Percentiles rank a stretch among this genome's conserved stretches.
phyloP scores from a whole-genome alignment of 164 flowering plant genomes.

The Berberis thunbergii region DNA sequence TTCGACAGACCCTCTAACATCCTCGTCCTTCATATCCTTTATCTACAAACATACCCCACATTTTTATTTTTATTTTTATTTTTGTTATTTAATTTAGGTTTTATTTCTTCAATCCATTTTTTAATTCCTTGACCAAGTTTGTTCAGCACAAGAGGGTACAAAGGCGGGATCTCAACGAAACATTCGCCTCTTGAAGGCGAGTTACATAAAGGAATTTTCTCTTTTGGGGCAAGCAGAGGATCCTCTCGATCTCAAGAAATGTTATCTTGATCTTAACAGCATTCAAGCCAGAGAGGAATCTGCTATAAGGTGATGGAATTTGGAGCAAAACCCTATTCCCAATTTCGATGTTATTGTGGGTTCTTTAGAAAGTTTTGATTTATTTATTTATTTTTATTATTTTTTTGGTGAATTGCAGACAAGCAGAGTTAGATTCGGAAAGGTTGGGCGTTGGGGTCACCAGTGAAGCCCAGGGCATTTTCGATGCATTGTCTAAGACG shows the following conservation, averaged over 20 bases:
- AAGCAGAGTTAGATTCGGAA: slow-evolving; percentile 87
- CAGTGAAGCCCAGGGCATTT: slow-evolving; percentile 36
- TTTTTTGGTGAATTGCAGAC: slow-evolving; percentile 37
- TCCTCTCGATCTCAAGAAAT: slow-evolving; percentile 59
- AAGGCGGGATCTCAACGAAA: slow-evolving; percentile 46
- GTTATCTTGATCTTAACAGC: slow-evolving; percentile 54
- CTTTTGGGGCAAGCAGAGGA: slow-evolving; percentile 70
- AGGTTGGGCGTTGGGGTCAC: slow-evolving; percentile 80
- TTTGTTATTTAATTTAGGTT: neutral
- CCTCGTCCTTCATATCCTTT: slow-evolving; percentile 90
- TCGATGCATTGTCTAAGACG: slow-evolving; percentile 87
- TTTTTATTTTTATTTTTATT: neutral
- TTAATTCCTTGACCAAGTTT: slow-evolving; percentile 28
- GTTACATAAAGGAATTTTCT: slow-evolving; percentile 62
- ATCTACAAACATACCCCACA: neutral
- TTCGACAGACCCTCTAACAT: slow-evolving; percentile 75
- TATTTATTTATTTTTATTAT: neutral
- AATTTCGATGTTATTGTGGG: neutral
- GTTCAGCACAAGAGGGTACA: slow-evolving; percentile 58
- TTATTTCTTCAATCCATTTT: neutral
- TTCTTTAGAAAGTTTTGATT: neutral
- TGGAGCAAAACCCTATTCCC: neutral
- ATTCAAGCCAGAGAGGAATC: slow-evolving; percentile 68
- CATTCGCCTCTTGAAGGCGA: slow-evolving; percentile 67
- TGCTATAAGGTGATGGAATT: slow-evolving; percentile 56